Percentiles rank a stretch among this genome's conserved stretches.
phyloP scores from a whole-genome alignment of 805 yeast species.

The Kodamaea jinghongensis region DNA sequence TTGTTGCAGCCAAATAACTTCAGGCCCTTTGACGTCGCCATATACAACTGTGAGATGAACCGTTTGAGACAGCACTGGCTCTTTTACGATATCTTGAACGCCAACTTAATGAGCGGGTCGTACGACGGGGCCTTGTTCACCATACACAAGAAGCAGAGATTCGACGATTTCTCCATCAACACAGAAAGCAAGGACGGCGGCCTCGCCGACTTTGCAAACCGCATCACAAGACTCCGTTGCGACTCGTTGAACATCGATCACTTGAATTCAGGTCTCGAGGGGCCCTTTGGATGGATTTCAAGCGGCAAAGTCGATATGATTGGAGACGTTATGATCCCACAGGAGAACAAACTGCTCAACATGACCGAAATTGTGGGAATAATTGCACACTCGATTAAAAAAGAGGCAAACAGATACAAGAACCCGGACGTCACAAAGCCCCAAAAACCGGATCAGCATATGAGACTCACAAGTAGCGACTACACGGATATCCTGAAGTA shows the following conservation, averaged over 20 bases:
- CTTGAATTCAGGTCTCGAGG: conserved; percentile 82
- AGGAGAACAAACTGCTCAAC: conserved; percentile 50
- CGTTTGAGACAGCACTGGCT: conserved; percentile 89
- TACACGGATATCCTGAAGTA: conserved; percentile 45
- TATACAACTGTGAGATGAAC: conserved; percentile 83
- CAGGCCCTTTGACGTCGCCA: conserved; percentile 80
- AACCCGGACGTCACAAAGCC: conserved; percentile 29
- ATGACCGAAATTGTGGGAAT: conserved; percentile 48
- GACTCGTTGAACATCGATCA: conserved; percentile 88
- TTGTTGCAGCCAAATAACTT: conserved; percentile 77
- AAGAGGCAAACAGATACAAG: conserved; percentile 46
- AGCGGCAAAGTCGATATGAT: conserved; percentile 89
- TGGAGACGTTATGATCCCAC: conserved; percentile 85
- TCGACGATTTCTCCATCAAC: conserved; percentile 41
- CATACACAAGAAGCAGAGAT: conserved; percentile 71
- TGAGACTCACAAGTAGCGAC: conserved; percentile 26
- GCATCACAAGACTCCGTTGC: conserved; percentile 74
- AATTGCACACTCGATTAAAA: conserved; percentile 46
- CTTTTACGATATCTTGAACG: conserved; percentile 80
- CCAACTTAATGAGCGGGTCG: conserved; percentile 82
- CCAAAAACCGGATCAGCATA: conserved; percentile 28
- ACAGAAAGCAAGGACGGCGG: conserved; percentile 8
- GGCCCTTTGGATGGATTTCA: conserved; percentile 97
- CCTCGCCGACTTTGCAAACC: conserved; percentile 16
- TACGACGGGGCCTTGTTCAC: conserved; percentile 94